These are phyloP conservation scores for Candida hungchunana DNA, from an alignment of 805 yeast species.

Conservation along the genomic window DNA sequence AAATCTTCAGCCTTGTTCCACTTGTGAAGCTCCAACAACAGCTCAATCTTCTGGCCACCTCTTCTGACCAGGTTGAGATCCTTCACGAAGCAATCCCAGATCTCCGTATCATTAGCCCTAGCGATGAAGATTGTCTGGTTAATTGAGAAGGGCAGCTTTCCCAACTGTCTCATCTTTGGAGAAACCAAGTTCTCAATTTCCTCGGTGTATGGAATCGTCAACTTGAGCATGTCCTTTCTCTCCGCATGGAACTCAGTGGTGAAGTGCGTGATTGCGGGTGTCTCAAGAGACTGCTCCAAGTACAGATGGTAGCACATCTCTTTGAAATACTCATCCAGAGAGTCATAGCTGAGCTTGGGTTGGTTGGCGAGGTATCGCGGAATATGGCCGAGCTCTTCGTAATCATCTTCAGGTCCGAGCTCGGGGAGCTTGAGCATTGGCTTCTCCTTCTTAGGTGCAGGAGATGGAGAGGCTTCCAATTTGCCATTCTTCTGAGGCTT, in stretches of 20 bases:
- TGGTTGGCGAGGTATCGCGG: constrained; percentile 24
- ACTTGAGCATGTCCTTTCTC: constrained; percentile 36
- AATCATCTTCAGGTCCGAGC: constrained; percentile 14
- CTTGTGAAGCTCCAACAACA: constrained; percentile 47
- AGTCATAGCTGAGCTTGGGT: constrained; percentile 46
- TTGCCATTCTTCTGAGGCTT: background rate
- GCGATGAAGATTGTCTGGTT: constrained; percentile 55
- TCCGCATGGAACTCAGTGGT: constrained; percentile 50
- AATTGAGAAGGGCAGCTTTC: constrained; percentile 54
- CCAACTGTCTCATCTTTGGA: constrained; percentile 48
- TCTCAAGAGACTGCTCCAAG: constrained; percentile 49
- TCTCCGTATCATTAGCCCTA: constrained; percentile 41
- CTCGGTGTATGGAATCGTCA: constrained; percentile 40
- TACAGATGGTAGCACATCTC: constrained; percentile 60
- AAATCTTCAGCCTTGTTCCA: no score
- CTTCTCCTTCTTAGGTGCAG: constrained; percentile 5
- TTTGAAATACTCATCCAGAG: constrained; percentile 47
- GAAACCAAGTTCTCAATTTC: constrained; percentile 47
- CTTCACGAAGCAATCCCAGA: constrained; percentile 60
- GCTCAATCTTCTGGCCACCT: constrained; percentile 35
- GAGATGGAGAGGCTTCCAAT: constrained; percentile 1
- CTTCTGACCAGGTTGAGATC: constrained; percentile 34
- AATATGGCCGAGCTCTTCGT: constrained; percentile 25
- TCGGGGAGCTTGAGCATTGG: constrained; percentile 15
- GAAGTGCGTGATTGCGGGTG: constrained; percentile 43